These are phyloP conservation scores for Globisporangium ultimum DNA, from an alignment of 352 stramenopile species.

Conservation along the genomic window DNA sequence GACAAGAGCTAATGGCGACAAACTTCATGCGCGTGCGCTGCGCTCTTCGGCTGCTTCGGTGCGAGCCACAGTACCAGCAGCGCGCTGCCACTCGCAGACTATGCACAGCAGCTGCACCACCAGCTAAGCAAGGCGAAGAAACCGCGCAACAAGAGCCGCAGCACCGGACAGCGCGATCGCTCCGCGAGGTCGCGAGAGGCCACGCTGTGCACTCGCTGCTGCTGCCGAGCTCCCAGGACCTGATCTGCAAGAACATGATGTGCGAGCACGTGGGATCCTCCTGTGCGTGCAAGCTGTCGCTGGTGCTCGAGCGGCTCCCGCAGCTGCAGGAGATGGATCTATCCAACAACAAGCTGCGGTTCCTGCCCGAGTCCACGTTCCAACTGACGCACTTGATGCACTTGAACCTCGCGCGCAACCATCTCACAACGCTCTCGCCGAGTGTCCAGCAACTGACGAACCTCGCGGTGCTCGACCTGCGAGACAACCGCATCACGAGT, in stretches of 20 bases:
- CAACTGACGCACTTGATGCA: constrained; percentile 47
- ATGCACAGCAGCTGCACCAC: neutral
- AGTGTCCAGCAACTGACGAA: constrained; percentile 41
- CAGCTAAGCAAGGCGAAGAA: too few relatives aligned
- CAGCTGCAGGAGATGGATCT: constrained; percentile 68
- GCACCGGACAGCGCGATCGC: constrained; percentile 18
- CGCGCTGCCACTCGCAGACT: neutral
- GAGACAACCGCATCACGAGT: constrained; percentile 42
- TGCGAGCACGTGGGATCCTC: constrained; percentile 86
- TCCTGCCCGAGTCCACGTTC: constrained; percentile 80
- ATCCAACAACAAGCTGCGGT: constrained; percentile 67
- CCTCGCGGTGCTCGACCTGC: constrained; percentile 61
- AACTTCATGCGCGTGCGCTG: neutral
- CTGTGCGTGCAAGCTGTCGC: constrained; percentile 80
- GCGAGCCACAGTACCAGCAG: neutral
- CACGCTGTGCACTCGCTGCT: constrained; percentile 51
- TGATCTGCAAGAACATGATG: constrained; percentile 91
- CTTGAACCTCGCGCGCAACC: constrained; percentile 70
- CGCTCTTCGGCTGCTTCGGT: neutral
- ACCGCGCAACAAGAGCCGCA: neutral
- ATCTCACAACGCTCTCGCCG: constrained; percentile 42
- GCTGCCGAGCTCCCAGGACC: constrained; percentile 73
- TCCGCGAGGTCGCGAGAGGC: constrained; percentile 71
- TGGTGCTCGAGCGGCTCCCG: constrained; percentile 73
- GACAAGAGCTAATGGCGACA: too few relatives aligned